Evolutionary conservation across 306 rosid species (phyloP), one percentile per base, ranked within the genome.

Genomic region (Acmispon strigosus): DNA sequence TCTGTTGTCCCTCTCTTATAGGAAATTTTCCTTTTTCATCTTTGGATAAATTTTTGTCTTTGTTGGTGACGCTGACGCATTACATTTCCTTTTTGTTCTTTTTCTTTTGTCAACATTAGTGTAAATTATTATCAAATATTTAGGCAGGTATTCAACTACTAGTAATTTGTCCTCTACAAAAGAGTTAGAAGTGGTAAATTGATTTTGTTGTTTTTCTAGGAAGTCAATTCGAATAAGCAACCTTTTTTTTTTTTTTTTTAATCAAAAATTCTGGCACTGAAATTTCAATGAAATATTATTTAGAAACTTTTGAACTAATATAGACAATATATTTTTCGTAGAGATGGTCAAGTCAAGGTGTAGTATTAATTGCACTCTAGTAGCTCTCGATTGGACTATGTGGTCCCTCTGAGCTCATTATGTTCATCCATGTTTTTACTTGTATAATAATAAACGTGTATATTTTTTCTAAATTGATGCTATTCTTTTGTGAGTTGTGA

Each of bases 41-140:
- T 32, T 66, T 44, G 7, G 32, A 45, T n/a, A 18, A 43, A 13
- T 12, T 29, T 29, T 76, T 69, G 55, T 2, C 70, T 41, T 41
- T 32, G 32, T 17, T 47, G 61, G 29, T 27, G 56, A 69, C 64
- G 10, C 55, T 27, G 56, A 69, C 64, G 10, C 55, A 20, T 55
- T 55, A 36, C 16, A 56, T 78, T 16, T 64, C 43, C 34, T 10
- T 63, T n/a, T 12, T 24, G 13, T 60, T 69, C 24, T 18, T 68
- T 51, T 36, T 53, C 29, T 57, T 71, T 58, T 69, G 52, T 65
- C 34, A 59, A 34, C 66, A 56, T 14, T 71, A 37, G 57, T 66
- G 64, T 81, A 81, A 43, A 59, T 66, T 76, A 45, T 22, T 6
- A 19, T 22, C 51, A 52, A 49, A 57, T 56, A 36, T 57, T 36